A percentile compares a stretch with the other conserved stretches of the same genome.
These are phyloP conservation scores for Scutellaria galericulata DNA, from an alignment of 257 asterid genomes.

Conservation along the genomic window DNA sequence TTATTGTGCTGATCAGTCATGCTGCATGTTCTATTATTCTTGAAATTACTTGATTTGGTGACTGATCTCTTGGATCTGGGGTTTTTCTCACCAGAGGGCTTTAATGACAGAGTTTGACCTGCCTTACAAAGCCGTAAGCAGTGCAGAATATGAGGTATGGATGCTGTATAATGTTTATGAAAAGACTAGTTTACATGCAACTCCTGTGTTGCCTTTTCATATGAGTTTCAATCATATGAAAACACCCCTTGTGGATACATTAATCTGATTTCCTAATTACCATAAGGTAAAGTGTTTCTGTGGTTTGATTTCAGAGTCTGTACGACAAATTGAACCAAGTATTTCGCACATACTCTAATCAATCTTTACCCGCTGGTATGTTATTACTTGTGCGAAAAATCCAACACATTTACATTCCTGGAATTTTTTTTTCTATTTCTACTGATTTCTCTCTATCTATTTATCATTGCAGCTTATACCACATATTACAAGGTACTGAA, in stretches of 20 bases:
- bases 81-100: constrained; percentile 56
- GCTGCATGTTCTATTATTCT: constrained; percentile 22
- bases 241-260: constrained; percentile 10
- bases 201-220: constrained; percentile 7
- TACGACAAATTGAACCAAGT: constrained; percentile 85
- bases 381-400: constrained; percentile 19
- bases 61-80: constrained; percentile 33
- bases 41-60: constrained; percentile 25
- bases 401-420: constrained; percentile 14
- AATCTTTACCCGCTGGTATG: constrained; percentile 59
- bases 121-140: constrained; percentile 78
- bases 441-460: constrained; percentile 26
- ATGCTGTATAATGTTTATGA: constrained; percentile 16
- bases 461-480: constrained; percentile 66
- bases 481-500: constrained; percentile 78
- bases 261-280: constrained; percentile 14
- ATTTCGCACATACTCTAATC: constrained; percentile 56
- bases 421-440: constrained; percentile 6
- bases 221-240: constrained; percentile 6
- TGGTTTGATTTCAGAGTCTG: constrained; percentile 62
- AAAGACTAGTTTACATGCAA: constrained; percentile 13
- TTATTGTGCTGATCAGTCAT: constrained; percentile 17
- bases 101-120: constrained; percentile 77
- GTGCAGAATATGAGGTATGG: constrained; percentile 84
- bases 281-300: constrained; percentile 7